Base-by-base conservation (phyloP, 2,329 filamentous ascomycete species). In the Talaromyces amestolkiae region DNA sequence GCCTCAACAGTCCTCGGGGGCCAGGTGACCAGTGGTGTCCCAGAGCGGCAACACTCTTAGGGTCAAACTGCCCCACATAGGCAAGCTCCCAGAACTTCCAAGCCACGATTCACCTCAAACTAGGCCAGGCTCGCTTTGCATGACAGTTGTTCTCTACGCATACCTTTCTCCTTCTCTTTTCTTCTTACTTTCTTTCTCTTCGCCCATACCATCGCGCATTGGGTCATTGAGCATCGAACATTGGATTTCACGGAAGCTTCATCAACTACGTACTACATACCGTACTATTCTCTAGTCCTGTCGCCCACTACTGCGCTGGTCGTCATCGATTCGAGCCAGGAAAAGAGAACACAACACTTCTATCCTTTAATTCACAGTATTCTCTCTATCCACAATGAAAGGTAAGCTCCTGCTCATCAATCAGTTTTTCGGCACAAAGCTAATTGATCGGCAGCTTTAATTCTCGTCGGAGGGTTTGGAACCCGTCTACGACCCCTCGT, bases 391-490 rank as follows among this genome's bases (percentile, higher is more conserved):
- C 69, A 77, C 65, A 66, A 82, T 82, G 80, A 82, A 82, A 71
- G 80, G 80, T 81, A 77, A 69, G 76, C 69, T 43, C 59, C 65
- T 8, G 61, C 37, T 33, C 3, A 19, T 8, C 24, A 24, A 45
- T 45, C 17, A 7, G n/a, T n/a, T 13, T 15, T n/a, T n/a, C 8
- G 13, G 15, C n/a, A 41, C 56, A 43, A 59, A 11, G 39, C 39
- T 59, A 45, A 59, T 45, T 17, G 61, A 53, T 61, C 62, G 45
- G 63, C 59, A 97, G 93, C 93, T 83, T 90, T 97, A 78, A 97
- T 97, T 90, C 93, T 98, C 78, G 95, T 98, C 82, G 95, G 95
- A 84, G 95, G 94, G 81, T 99, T 97, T 82, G 94, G 94, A 83
- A 99, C 94, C 81, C 93, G 94, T 82, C 90, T 99, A 76, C 91